phyloP scores from a whole-genome alignment of 179 eudicot genomes.

The Kewa caespitosa region DNA sequence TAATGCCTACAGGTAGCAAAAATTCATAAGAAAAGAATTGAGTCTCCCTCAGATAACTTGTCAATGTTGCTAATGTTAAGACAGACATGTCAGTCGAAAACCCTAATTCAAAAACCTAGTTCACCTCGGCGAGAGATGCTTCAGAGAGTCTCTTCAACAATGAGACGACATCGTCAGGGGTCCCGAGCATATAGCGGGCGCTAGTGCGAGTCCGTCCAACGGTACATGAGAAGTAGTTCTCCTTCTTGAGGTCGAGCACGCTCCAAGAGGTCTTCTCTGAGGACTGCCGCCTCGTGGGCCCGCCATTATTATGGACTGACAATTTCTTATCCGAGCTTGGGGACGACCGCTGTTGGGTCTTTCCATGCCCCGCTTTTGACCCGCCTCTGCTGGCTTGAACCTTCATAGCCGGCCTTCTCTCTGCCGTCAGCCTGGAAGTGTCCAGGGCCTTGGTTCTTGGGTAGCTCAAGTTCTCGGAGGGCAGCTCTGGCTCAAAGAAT shows the following conservation, averaged over 20 bases:
- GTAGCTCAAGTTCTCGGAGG: constrained; percentile 40
- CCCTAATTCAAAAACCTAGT: background rate
- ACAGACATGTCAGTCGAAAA: background rate
- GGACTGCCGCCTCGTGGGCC: constrained; percentile 22
- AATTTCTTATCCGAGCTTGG: constrained; percentile 40
- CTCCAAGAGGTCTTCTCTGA: constrained; percentile 43
- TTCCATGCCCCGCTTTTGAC: constrained; percentile 40
- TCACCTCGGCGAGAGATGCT: constrained; percentile 24
- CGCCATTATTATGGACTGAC: constrained; percentile 22
- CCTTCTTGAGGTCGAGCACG: constrained; percentile 75
- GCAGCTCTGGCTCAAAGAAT: constrained; percentile 94
- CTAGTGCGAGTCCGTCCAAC: constrained; percentile 69
- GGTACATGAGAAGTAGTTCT: constrained; percentile 89
- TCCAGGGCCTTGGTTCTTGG: constrained; percentile 44
- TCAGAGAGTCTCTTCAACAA: constrained; percentile 53
- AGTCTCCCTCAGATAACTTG: background rate
- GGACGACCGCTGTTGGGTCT: constrained; percentile 28
- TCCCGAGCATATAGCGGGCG: constrained; percentile 68
- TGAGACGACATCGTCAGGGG: constrained; percentile 68
- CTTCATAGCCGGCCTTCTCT: constrained; percentile 33
- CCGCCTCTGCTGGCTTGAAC: constrained; percentile 30
- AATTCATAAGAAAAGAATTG: constrained; percentile 19
- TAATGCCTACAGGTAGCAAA: constrained; percentile 15
- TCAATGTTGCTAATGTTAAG: background rate
- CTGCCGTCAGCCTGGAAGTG: constrained; percentile 35